These are phyloP conservation scores for Camelina sativa DNA, from an alignment of 345 rosid species.

Conservation along the genomic window DNA sequence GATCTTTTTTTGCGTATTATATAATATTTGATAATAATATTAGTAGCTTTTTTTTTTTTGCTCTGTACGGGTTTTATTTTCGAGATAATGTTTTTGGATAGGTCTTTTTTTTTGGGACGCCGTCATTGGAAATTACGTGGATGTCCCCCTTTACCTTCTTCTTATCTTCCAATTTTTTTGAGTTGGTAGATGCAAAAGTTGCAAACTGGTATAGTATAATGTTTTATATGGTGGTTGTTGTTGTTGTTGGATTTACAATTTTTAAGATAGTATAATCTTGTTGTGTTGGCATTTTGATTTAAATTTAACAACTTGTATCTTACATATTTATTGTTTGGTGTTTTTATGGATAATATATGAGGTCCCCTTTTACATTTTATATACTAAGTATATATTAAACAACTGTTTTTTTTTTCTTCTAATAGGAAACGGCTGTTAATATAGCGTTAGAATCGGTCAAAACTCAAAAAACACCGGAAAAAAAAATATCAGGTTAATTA, in stretches of 20 bases:
- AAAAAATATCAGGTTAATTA: neutral
- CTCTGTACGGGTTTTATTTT: conserved; percentile 23
- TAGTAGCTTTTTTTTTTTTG: conserved; percentile 22
- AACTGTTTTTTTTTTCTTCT: no score
- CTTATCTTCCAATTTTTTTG: neutral
- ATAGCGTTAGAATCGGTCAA: no score
- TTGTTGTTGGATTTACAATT: neutral
- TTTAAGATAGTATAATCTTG: neutral
- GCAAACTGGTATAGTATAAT: neutral
- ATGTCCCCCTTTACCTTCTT: conserved; percentile 5
- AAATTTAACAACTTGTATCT: conserved; percentile 12
- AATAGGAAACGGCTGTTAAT: no score
- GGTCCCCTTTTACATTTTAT: conserved; percentile 11
- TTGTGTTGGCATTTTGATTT: neutral
- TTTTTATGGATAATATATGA: conserved; percentile 5
- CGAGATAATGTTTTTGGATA: conserved; percentile 39
- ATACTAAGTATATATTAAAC: no score
- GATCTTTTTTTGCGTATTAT: neutral
- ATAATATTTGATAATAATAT: neutral
- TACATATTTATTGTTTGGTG: conserved; percentile 18
- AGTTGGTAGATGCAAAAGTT: conserved; percentile 15
- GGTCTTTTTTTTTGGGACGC: conserved; percentile 13
- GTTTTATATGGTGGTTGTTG: neutral
- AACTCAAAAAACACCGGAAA: no score
- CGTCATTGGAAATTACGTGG: neutral